Evolutionary conservation across 352 stramenopile genomes (phyloP), one percentile per base, ranked within the genome.

Genomic region (Phytophthora foliorum): DNA sequence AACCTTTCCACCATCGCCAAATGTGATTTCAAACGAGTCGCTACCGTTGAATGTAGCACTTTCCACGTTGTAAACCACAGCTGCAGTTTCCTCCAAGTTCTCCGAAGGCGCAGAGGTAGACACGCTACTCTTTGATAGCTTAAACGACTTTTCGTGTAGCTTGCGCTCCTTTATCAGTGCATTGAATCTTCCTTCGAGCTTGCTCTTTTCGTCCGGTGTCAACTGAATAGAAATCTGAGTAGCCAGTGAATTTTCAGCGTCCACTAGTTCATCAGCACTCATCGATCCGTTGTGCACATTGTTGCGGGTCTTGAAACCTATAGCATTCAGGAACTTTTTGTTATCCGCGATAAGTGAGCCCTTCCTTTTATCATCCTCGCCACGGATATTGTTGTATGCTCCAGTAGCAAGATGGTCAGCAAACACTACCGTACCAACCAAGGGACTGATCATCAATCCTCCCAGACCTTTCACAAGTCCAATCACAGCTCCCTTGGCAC

Each of bases 321-420:
- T 73, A 8, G 66, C 77, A 39, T 73, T 74, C 3, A 83, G 42
- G 19, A 75, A 36, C 53, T 84, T 81, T 24, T 72, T 82, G 63
- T 81, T 81, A 9, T 86, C 77, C 0, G 73, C 67, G 54, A 90
- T 80, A 11, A 88, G 69, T 9, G 67, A 78, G 4, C 77, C 80
- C 27, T 77, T 80, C 56, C 81, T 91, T 42, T 72, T 80, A 16
- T 85, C 67, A 11, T 86, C 74, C 21, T 73, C 55, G 16, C 51
- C 64, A 6, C 76, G 82, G 38, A 75, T 63, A 11, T 82, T 69
- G 57, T 94, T 94, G 62, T 90, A 84, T 13, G 73, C 67, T 16
- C 86, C 84, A n/a, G 82, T 90, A 7, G 72, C 84, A 25, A 94
- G 60, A 48, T 90, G 82, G 41, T 92, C 82, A 3, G 84, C 82